Percentiles rank a stretch among this genome's conserved stretches.
Evolutionary conservation across 345 rosid genomes (phyloP).

Genomic region (Heritiera fomes): DNA sequence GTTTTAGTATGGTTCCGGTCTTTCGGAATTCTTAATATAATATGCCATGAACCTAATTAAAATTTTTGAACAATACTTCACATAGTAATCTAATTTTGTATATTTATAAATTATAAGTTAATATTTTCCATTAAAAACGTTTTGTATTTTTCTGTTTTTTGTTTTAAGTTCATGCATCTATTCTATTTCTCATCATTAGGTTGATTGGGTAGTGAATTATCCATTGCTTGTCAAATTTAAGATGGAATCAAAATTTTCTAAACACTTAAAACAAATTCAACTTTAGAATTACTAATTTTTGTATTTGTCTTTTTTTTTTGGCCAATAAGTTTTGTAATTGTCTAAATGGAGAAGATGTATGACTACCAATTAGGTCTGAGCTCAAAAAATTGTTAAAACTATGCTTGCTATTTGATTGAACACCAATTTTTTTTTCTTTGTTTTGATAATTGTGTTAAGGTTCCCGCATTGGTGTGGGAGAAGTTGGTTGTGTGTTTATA

Average conservation of each 20-base stretch:
- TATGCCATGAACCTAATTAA: neutral
- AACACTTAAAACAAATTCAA: no score
- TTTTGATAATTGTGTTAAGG: no score
- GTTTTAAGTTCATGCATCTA: neutral
- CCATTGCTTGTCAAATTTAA: no score
- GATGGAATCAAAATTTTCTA: no score
- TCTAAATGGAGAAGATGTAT: neutral
- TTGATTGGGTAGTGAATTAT: no score
- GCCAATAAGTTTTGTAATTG: neutral
- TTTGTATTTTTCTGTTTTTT: no score
- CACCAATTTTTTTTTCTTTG: neutral
- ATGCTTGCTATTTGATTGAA: neutral
- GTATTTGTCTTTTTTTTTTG: no score
- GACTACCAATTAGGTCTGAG: neutral
- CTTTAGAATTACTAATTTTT: neutral
- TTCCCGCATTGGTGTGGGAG: no score
- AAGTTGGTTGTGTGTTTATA: no score
- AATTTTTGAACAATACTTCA: neutral
- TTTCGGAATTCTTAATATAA: neutral
- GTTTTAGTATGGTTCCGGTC: neutral
- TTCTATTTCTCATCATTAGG: neutral
- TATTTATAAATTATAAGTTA: neutral
- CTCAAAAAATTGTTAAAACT: neutral
- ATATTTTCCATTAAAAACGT: neutral
- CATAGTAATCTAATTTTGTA: neutral